Base-by-base conservation (phyloP, 495 filamentous ascomycete genomes). In the Aspergillus conjunctus region DNA sequence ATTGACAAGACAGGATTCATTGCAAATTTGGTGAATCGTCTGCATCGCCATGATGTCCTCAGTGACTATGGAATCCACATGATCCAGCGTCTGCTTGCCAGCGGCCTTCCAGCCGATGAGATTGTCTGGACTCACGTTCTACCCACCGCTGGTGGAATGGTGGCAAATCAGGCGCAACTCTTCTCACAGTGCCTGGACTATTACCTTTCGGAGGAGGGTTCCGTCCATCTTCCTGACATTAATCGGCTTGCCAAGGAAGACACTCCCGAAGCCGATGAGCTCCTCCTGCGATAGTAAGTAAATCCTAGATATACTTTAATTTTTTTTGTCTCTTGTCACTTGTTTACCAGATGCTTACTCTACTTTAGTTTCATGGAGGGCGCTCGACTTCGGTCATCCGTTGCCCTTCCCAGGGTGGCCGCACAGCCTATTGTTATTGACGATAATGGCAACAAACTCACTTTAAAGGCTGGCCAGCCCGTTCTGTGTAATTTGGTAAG, bases 121-220 rank as follows among this genome's bases (percentile, higher is more conserved):
- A 81, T 92, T 57, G 86, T 88, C 3, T 92, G 87, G 86, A 81
- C 78, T 14, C 87, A 91, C 51, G 81, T 92, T 46, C 70, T 88
- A 21, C 84, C 85, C 18, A 81, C 80, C n/a, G 81, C 82, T 15
- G 77, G 76, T 44, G 83, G 81, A 18, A 83, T 84, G 67, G 82
- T 89, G 10, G 83, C 89, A 1, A 91, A 86, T 60, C 88, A 92
- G 60, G 85, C 79, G 0, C 87, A 90, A 66, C 73, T 88, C n/a
- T 86, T 93, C 55, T 82, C 86, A 5, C 87, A 91, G 68, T 83
- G 85, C 5, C 77, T 92, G 8, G 91, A 93, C 67, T 92, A 87
- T 67, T 93, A 90, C 72, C 77, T 92, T n/a, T 82, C 81, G 0
- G 70, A 73, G 15, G 75, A 81, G 2, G 83, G 83, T 30, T 68